These are phyloP conservation scores for Colletotrichum scovillei DNA, from an alignment of 2,329 filamentous ascomycete species.

Conservation along the genomic window DNA sequence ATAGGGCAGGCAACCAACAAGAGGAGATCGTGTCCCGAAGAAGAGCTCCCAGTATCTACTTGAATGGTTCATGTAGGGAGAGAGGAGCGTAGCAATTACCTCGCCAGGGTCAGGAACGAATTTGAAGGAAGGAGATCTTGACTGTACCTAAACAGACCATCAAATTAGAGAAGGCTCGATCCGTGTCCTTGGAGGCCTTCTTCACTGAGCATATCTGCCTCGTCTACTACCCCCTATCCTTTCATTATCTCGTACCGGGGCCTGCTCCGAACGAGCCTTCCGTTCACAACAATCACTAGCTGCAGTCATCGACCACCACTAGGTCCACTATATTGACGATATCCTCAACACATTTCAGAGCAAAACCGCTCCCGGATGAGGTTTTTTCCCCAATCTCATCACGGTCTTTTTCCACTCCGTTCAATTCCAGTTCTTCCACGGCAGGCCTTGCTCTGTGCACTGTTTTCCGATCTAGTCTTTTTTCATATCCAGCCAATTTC, in stretches of 20 bases:
- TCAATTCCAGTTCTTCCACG: neutral
- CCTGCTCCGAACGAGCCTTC: neutral
- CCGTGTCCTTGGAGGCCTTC: neutral
- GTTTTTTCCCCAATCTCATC: neutral
- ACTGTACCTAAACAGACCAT: neutral
- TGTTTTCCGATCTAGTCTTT: neutral
- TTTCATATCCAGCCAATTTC: no score
- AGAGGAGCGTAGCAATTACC: neutral
- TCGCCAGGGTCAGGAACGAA: neutral
- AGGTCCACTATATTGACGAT: neutral
- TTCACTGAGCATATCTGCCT: neutral
- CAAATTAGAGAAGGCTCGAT: neutral
- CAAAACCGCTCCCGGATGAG: neutral
- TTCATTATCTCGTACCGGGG: neutral
- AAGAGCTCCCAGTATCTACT: neutral
- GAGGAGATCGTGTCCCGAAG: neutral
- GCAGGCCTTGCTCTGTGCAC: neutral
- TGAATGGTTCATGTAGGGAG: neutral
- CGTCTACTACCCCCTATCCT: neutral
- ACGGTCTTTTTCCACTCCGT: neutral
- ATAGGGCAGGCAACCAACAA: neutral
- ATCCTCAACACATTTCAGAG: neutral
- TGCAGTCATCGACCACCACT: neutral
- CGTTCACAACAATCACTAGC: neutral
- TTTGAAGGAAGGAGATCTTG: neutral